Base-by-base conservation (phyloP, 306 rosid genomes). In the Gynostemma pentaphyllum region DNA sequence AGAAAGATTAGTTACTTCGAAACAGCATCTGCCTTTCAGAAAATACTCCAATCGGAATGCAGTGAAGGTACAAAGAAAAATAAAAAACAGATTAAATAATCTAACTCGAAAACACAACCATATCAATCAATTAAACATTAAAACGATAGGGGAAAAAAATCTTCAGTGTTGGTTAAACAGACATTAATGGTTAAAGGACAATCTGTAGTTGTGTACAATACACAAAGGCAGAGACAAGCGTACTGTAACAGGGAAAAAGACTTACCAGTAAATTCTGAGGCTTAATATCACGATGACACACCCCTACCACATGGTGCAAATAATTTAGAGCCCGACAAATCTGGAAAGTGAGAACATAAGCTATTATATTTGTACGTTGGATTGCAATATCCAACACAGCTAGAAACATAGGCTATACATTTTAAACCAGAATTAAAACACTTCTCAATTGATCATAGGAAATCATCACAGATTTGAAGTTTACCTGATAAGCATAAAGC, bases 281-380 rank as follows among this genome's bases (percentile, higher is more conserved):
- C 76, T 89, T 89, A 76, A 89, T 86, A 83, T 89, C 97, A 69
- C 96, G 96, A 67, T 90, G 97, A 67, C 97, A 90, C 68, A 87
- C 89, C 19, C 95, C 95, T 54, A 90, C 70, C 18, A 87, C 96
- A 34, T 81, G 74, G 76, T 89, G 97, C 51, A 90, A 61, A 76
- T 90, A 90, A 74, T 85, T 90, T 32, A 90, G 69, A 8, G 84
- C 96, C 22, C 94, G 96, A n/a, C 94, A 90, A 52, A 90, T 90
- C 97, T 90, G 78, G 85, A 81, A 70, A 78, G 44, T 49, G 42
- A 75, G 36, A 67, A 68, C 59, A 79, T 6, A 57, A 42, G 13
- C 60, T 23, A 62, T 29, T 47, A 26, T n/a, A 45, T 30, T 10
- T 45, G 29, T n/a, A 16, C 21, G 8, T 7, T 13, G 14, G 23